These are phyloP conservation scores for Alternaria solani DNA, from an alignment of 2,329 filamentous ascomycete species.

Conservation along the genomic window DNA sequence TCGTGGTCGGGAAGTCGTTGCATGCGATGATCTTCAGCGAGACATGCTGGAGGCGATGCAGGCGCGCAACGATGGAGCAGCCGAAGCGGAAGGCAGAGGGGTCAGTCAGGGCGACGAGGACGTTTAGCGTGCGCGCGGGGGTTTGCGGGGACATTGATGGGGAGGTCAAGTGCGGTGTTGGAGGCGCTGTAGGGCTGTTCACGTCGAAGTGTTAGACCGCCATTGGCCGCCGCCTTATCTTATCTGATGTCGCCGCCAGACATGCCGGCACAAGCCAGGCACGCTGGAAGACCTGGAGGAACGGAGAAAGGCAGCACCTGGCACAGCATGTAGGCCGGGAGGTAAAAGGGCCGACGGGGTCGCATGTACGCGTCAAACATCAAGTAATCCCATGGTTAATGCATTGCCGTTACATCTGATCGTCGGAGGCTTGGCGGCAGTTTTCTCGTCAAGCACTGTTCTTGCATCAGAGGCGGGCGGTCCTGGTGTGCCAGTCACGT, in stretches of 20 bases:
- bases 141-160: slow-evolving; percentile 31
- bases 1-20: slow-evolving; percentile 33
- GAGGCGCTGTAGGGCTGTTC: slow-evolving; percentile 10
- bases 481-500: neutral
- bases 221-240: slow-evolving; percentile 29
- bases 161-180: slow-evolving; percentile 11
- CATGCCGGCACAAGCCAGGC: neutral
- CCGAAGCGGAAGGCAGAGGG: slow-evolving; percentile 71
- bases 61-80: slow-evolving; percentile 70
- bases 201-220: slow-evolving; percentile 24
- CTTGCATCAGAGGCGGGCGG: too few species aligned
- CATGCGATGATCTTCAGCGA: slow-evolving; percentile 49
- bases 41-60: slow-evolving; percentile 74
- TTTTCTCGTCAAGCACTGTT: neutral
- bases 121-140: slow-evolving; percentile 46
- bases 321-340: neutral
- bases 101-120: slow-evolving; percentile 73
- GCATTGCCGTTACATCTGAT: neutral
- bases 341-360: neutral
- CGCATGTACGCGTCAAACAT: neutral
- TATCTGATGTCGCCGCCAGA: slow-evolving; percentile 8
- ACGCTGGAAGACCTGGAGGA: neutral
- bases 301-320: neutral
- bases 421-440: neutral
- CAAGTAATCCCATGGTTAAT: neutral